Evolutionary conservation across 2,329 filamentous ascomycete genomes (phyloP).

Genomic region (Thelonectria rubi): DNA sequence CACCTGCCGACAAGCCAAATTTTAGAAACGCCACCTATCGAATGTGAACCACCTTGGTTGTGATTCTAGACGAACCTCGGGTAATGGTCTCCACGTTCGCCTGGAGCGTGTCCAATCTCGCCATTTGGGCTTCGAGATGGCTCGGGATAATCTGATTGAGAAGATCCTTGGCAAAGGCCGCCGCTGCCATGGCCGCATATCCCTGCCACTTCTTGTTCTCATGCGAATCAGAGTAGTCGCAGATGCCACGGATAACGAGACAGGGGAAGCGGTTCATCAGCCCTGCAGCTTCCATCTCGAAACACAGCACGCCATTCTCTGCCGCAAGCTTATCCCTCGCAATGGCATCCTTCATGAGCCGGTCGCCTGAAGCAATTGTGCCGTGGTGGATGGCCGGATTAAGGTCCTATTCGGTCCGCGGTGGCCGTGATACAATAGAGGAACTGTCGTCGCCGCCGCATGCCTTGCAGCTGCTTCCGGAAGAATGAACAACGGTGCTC

Average conservation of each 20-base stretch:
- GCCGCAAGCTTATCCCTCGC: constrained; percentile 25
- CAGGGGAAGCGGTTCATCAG: constrained; percentile 26
- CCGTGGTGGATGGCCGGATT: too few species aligned
- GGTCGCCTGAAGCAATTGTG: constrained; percentile 31
- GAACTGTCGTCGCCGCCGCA: too few species aligned
- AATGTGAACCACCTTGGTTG: too few species aligned
- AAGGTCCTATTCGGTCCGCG: too few species aligned
- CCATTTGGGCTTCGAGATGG: constrained; percentile 12
- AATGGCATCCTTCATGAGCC: constrained; percentile 27
- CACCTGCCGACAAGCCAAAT: not conserved
- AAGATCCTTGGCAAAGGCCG: constrained; percentile 28
- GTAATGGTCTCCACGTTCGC: too few species aligned
- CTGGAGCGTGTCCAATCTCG: not conserved
- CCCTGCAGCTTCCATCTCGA: constrained; percentile 35
- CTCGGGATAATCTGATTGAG: not conserved
- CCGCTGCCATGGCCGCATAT: constrained; percentile 21
- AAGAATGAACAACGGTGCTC: too few species aligned
- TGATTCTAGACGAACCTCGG: too few species aligned
- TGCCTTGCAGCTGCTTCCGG: too few species aligned
- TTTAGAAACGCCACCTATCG: too few species aligned
- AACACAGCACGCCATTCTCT: constrained; percentile 27
- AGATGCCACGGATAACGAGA: constrained; percentile 30
- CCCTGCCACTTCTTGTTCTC: constrained; percentile 27
- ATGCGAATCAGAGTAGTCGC: constrained; percentile 31
- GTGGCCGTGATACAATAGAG: not conserved